Base-by-base conservation (phyloP, 1,139 yeast species). In the Candida neerlandica region DNA sequence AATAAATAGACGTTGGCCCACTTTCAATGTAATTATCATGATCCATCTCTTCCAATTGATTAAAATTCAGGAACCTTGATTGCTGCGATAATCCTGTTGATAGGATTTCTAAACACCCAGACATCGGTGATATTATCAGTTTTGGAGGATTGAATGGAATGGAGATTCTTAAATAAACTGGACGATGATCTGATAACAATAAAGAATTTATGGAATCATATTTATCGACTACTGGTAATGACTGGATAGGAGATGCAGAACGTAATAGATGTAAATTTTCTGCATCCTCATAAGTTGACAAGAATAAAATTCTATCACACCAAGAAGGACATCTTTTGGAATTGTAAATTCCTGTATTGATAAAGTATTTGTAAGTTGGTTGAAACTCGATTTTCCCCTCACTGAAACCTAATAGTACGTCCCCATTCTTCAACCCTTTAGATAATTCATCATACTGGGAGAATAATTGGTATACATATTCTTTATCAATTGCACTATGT, bases 221-320 rank as follows among this genome's bases (percentile, higher is more conserved):
- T 15, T 59, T 58, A 43, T 65, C 64, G 2, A 74, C 57, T 4
- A 46, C 41, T 0, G 78, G 78, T 2, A 64, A 53, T 16, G 39
- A 39, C 12, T 37, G 38, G 2, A 37, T 15, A 16, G 37, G 43
- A 5, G 27, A 23, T 35, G 26, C 35, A 11, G 38, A 26, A 41
- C 41, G 43, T n/a, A 41, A 45, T 16, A 37, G 33, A 10, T 23
- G 23, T 12, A 30, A 43, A 11, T 42, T 14, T 5, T 55, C 59
- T 1, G 51, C 48, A 2, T 54, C 55, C 14, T 65, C 63, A 59
- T 84, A 84, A 0, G 78, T 73, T 0, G 75, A 64, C 51, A 81
- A 79, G 59, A 71, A 89, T 42, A 91, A 63, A 3, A 91, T 81
- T 46, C 97, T 70, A 63, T 91, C 97, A 65, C 97, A 90, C 96